Evolutionary conservation across 164 flowering plant species (phyloP).

Genomic region (Brasenia schreberi): DNA sequence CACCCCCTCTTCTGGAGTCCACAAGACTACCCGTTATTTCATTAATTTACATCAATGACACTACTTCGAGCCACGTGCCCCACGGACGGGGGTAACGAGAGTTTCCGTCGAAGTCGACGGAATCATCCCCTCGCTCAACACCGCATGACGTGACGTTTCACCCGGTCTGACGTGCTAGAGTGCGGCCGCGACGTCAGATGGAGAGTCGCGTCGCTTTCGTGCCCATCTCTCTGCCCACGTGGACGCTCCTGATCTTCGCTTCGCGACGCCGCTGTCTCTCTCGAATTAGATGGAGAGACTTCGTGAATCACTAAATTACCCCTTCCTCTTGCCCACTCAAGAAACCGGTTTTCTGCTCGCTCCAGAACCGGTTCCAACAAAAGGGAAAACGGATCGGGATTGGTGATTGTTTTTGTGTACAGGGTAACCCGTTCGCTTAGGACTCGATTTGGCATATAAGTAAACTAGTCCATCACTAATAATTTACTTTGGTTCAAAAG

Average conservation of each 20-base stretch:
- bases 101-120: background rate
- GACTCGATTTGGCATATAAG: too few species aligned
- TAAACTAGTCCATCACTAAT: too few species aligned
- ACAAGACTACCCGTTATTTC: background rate
- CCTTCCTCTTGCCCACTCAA: background rate
- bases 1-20: background rate
- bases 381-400: too few species aligned
- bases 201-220: background rate
- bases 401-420: too few species aligned
- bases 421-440: too few species aligned
- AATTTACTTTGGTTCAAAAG: too few species aligned
- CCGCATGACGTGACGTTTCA: background rate
- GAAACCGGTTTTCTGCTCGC: background rate
- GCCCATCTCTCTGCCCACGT: background rate
- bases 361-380: background rate
- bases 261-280: background rate
- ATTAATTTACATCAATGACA: background rate
- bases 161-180: background rate
- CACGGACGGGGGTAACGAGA: background rate
- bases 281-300: background rate
- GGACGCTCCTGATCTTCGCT: background rate
- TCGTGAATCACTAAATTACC: background rate
- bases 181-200: background rate
- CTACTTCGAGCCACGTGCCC: background rate
- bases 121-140: too few species aligned